These are phyloP conservation scores for Dispira parvispora DNA, from an alignment of 192 early-diverging fungal genomes.

Conservation along the genomic window DNA sequence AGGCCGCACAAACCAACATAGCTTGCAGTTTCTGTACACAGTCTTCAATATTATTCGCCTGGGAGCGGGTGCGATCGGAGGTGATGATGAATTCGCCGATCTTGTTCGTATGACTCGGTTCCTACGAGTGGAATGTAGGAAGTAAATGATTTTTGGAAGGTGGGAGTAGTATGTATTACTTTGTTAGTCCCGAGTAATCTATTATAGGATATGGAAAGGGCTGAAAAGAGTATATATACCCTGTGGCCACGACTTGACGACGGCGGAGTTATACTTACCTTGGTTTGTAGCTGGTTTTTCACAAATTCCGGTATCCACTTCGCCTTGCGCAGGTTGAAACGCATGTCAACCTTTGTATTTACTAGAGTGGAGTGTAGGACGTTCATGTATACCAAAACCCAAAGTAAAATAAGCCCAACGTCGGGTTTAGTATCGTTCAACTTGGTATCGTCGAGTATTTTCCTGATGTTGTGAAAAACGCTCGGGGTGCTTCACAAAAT, in stretches of 20 bases:
- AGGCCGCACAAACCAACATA: conserved; percentile 35
- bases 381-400: not conserved
- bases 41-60: conserved; percentile 61
- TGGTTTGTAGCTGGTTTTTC: conserved; percentile 32
- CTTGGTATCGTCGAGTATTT: not conserved
- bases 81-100: conserved; percentile 51
- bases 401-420: too few relatives aligned
- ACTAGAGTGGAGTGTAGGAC: conserved; percentile 21
- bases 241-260: too few relatives aligned
- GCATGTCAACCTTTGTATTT: conserved; percentile 72
- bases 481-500: not conserved
- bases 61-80: conserved; percentile 61
- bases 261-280: conserved; percentile 16
- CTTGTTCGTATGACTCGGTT: conserved; percentile 43
- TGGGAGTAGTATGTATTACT: not conserved
- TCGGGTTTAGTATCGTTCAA: too few relatives aligned
- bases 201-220: not conserved
- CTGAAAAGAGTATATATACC: conserved; percentile 1
- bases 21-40: conserved; percentile 55
- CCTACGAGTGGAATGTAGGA: conserved; percentile 13
- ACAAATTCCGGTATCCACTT: conserved; percentile 62
- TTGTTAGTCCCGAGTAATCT: not conserved
- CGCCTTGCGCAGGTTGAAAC: conserved; percentile 44
- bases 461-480: not conserved
- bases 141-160: not conserved